Conservation (phyloP, 371 early-diverging fungal species). For the Mucor lusitanicus region DNA sequence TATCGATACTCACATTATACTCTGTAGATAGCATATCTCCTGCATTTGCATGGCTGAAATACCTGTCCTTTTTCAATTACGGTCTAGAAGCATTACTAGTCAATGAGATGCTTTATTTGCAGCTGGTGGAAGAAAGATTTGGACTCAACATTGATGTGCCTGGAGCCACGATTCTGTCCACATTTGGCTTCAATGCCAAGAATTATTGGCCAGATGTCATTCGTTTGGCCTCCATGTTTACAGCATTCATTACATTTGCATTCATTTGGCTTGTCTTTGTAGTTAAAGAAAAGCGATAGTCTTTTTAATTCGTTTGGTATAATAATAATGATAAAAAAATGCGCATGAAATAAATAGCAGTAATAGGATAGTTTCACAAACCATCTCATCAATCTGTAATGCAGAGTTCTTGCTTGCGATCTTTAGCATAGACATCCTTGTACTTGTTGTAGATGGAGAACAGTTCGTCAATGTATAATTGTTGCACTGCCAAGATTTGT, state of each 20-base stretch:
- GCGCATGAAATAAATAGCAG: background rate
- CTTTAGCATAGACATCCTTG: conserved; percentile 72
- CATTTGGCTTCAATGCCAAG: conserved; percentile 87
- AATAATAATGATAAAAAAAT: background rate
- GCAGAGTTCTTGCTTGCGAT: conserved; percentile 60
- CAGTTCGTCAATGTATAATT: conserved; percentile 65
- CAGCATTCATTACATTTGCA: conserved; percentile 66
- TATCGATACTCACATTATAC: background rate
- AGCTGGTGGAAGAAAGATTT: conserved; percentile 77
- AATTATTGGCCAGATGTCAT: conserved; percentile 86
- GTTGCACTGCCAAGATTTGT: conserved; percentile 64
- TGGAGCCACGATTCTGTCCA: conserved; percentile 81
- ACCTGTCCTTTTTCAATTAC: conserved; percentile 85
- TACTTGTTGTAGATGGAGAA: conserved; percentile 63
- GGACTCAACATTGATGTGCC: conserved; percentile 88
- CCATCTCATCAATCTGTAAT: conserved; percentile 57
- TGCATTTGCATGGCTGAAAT: conserved; percentile 76
- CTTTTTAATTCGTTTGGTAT: background rate
- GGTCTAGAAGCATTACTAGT: conserved; percentile 89
- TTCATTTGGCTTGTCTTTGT: conserved; percentile 81
- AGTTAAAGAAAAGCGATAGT: conserved; percentile 82
- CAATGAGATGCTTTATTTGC: conserved; percentile 81
- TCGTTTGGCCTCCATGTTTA: conserved; percentile 62
- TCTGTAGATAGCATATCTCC: conserved; percentile 73
- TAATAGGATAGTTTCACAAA: background rate